Base-by-base conservation (phyloP, 2,329 filamentous ascomycete genomes). In the Pezicula neosporulosa region DNA sequence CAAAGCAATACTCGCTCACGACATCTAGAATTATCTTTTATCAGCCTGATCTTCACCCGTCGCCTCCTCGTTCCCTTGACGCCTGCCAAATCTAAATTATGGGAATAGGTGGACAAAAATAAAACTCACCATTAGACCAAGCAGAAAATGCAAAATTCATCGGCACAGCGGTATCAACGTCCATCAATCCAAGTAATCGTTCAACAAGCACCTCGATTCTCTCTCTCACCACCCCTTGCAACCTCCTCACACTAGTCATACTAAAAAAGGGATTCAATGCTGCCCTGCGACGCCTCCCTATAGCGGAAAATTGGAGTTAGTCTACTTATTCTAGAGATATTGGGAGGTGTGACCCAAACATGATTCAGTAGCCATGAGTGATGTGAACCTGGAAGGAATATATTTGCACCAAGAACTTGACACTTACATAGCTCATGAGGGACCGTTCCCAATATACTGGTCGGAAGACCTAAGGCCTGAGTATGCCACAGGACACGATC, bases 1-100 rank as follows among this genome's bases (percentile, higher is more conserved):
- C 62, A 33, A 61, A 64, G 43, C 52, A 55, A 47, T 61, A 64
- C 36, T 60, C 51, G 18, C 52, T 58, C 27, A 62, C 58, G n/a
- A 58, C 54, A 52, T 65, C 63, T 47, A 30, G 2, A 33, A 10
- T 9, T 3, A 33, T 2, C 10, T 15, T 6, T 33, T 16, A 28
- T 44, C 12, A 44, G 42, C 27, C 16, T 16, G 10, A 10, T 21
- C 9, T 3, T 44, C 13, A 15, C 13, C 30, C 21, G 6, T 18
- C 18, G 39, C 12, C 39, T 18, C 8, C 19, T 39, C 4, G 37
- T 6, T 24, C 5, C 24, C 7, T 24, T 24, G 24, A 24, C 24
- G 24, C 24, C 24, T 24, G 24, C 24, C 24, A 24, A 16, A 9
- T 15, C 37, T 37, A 13, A 54, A 36, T 39, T 13, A 7, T 9